Conservation (phyloP, 345 rosid species). For the Iberis pinnata region DNA sequence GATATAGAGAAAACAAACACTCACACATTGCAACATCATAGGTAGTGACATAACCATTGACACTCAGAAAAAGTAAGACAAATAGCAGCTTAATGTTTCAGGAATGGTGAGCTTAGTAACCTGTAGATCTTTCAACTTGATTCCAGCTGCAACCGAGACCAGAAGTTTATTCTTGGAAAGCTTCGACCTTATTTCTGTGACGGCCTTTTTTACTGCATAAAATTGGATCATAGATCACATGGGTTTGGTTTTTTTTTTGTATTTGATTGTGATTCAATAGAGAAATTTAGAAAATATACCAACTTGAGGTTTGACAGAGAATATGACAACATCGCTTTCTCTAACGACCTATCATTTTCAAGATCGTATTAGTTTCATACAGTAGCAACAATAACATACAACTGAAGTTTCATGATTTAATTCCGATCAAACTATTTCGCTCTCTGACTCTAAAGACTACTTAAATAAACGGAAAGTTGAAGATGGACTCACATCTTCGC, state of each 20-base stretch:
- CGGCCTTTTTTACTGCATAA: conserved; percentile 43
- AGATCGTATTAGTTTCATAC: conserved; percentile 6
- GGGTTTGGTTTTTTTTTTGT: background rate
- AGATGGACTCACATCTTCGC: conserved; percentile 42
- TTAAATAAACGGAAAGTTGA: background rate
- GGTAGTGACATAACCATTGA: background rate
- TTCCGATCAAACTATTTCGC: background rate
- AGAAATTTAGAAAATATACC: conserved; percentile 28
- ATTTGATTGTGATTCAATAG: background rate
- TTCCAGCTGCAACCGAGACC: conserved; percentile 89
- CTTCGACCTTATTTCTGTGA: conserved; percentile 48
- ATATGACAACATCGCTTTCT: conserved; percentile 68
- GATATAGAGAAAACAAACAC: conserved; percentile 4
- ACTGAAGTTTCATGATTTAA: background rate
- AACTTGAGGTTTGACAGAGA: conserved; percentile 92
- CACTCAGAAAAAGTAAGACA: background rate
- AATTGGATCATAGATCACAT: background rate
- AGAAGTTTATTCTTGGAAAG: conserved; percentile 65
- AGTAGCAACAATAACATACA: background rate
- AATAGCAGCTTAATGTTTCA: no score
- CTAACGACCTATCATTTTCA: conserved; percentile 54
- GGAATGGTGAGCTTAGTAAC: conserved; percentile 29
- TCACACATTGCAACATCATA: background rate
- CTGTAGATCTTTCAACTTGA: conserved; percentile 73
- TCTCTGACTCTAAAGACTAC: background rate